Evolutionary conservation across 805 yeast species (phyloP), one percentile per base, ranked within the genome.

Genomic region (Yamadazyma scolyti): DNA sequence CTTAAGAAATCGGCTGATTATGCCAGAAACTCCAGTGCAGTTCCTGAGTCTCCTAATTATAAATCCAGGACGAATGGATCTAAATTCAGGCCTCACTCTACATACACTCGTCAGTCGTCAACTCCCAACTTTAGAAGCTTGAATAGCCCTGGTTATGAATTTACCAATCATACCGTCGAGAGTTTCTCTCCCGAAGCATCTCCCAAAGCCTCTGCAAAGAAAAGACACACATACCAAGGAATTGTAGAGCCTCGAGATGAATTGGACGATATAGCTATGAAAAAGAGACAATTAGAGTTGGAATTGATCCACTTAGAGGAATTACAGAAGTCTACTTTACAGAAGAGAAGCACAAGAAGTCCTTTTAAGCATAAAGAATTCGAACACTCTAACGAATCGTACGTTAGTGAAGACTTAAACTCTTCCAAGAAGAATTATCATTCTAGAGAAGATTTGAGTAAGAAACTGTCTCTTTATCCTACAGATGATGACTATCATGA

Each of bases 221-320:
- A 29, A 11, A 28, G 25, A 14, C 20, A 13, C 6, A 16, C 14
- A 17, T 21, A 26, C 10, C 13, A 13, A 17, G 21, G 24, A 25
- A 26, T 18, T 9, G 9, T 16, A 4, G 36, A 33, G 8, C 31
- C 27, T 23, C 38, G 36, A n/a, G 46, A 42, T 26, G 53, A 49
- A 12, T 44, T 46, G 14, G 56, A 58, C 25, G 66, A 58, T 23
- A 51, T 65, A 20, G 47, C 56, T 2, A 43, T 44, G 23, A 62
- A 58, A 40, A 54, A 58, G 33, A 65, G 57, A 24, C 66, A 60
- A 42, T 52, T 65, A 28, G 70, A 65, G 39, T 28, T 54, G 42
- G 70, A 64, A 39, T 47, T 65, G 25, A 52, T 54, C 22, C 58
- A 55, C 20, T 47, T 42, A 16, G 46, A 42, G 25, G 43, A 39